Conservation (phyloP, 768 basidiomycete genomes). For the Termitomyces heimii region DNA sequence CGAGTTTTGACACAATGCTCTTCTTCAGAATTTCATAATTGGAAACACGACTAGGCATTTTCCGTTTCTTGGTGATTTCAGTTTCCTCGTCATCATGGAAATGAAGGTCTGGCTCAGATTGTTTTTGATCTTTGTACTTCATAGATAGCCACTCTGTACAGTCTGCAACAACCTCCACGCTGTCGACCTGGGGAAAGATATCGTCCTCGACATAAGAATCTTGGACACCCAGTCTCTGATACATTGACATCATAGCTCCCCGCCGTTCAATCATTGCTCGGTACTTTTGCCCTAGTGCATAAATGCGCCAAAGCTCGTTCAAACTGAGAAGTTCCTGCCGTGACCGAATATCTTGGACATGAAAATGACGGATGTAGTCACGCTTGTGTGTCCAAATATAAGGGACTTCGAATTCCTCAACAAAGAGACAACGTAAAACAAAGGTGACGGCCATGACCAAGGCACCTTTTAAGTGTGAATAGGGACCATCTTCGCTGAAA, state of each 20-base stretch:
- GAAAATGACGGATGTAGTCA: conserved; percentile 85
- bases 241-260: conserved; percentile 54
- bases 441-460: conserved; percentile 76
- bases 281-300: conserved; percentile 84
- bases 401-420: conserved; percentile 89
- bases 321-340: conserved; percentile 68
- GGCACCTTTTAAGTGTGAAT: conserved; percentile 53
- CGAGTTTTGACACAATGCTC: conserved; percentile 69
- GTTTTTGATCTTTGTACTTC: conserved; percentile 75
- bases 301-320: conserved; percentile 88
- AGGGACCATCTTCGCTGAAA: conserved; percentile 59
- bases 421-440: conserved; percentile 76
- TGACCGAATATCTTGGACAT: conserved; percentile 54
- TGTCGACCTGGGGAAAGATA: conserved; percentile 61
- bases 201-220: conserved; percentile 77
- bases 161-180: conserved; percentile 87
- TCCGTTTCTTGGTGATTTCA: conserved; percentile 53
- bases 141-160: conserved; percentile 86
- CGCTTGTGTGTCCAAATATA: conserved; percentile 93
- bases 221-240: conserved; percentile 57
- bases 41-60: conserved; percentile 79
- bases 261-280: conserved; percentile 78
- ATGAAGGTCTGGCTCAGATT: conserved; percentile 52
- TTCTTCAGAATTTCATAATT: conserved; percentile 83
- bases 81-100: conserved; percentile 69